Evolutionary conservation across 139 green algal species (phyloP), one percentile per base, ranked within the genome.

Genomic region (Tetradesmus lagerheimii): DNA sequence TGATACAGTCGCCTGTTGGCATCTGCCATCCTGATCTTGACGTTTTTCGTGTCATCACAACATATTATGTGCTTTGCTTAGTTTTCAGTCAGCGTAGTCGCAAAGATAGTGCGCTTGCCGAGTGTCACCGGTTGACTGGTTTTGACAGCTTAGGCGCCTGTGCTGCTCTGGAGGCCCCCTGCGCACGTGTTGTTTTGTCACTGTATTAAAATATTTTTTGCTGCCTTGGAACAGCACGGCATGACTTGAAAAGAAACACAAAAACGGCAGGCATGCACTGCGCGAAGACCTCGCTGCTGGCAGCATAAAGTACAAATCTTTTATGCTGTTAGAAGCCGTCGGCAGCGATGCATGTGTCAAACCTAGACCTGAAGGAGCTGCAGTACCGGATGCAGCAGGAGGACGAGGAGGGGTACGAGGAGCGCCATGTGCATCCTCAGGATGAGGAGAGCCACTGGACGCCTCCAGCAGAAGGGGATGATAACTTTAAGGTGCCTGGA

Each of bases 401-500:
- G 41, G 18, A 80, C 35, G 29, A 88, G 4, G 25, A 35, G 83
- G 37, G 34, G 4, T 88, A 88, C 81, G 83, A 88, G 35, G n/a
- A 88, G 62, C 20, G 29, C n/a, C 20, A 57, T 39, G 37, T 37
- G 79, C 39, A 31, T 31, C 45, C 15, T 57, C 47, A 50, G 6
- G 82, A 87, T 38, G 82, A 87, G 57, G 82, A 87, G 35, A 71
- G 57, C 57, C 57, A 71, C 25, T 87, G 82, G 82, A 29, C 57
- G 27, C 67, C 41, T 62, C 76, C 11, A 66, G 66, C 76, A 37
- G 88, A 88, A 2, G 38, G 78, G 23, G 86, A 93, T 75, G 90
- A 93, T 35, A 91, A 91, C 50, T 93, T 93, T 50, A 93, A 93
- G 90, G 89, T 90, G 41, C 62, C 47, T 62, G 76, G 3, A 37